phyloP scores from a whole-genome alignment of 257 asterid species.

The Mentha longifolia region DNA sequence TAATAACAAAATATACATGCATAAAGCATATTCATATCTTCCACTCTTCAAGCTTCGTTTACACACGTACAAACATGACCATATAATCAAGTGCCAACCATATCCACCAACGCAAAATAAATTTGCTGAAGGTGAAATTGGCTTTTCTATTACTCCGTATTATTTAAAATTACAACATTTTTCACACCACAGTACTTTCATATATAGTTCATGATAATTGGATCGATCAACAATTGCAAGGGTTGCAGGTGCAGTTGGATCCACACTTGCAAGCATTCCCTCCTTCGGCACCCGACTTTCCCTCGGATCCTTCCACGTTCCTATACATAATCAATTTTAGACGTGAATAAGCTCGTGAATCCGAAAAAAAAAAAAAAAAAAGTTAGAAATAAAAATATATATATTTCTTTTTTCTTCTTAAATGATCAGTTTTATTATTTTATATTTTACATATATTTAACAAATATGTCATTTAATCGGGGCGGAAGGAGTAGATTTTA shows the following conservation, averaged over 20 bases:
- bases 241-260: conserved; percentile 52
- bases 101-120: background rate
- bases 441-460: too few relatives aligned
- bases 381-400: too few relatives aligned
- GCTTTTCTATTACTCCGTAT: background rate
- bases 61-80: background rate
- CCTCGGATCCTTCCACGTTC: conserved; percentile 40
- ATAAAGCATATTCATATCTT: background rate
- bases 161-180: background rate
- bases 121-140: background rate
- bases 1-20: background rate
- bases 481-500: too few relatives aligned
- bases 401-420: too few relatives aligned
- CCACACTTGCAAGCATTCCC: conserved; percentile 60
- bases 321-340: background rate
- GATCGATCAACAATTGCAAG: conserved; percentile 50
- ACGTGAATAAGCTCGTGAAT: background rate
- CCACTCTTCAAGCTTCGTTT: background rate
- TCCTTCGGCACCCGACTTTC: conserved; percentile 50
- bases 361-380: too few relatives aligned
- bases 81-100: background rate
- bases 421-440: too few relatives aligned
- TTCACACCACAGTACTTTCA: background rate
- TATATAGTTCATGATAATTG: background rate
- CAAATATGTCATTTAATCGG: too few relatives aligned